phyloP scores from a whole-genome alignment of 768 basidiomycete genomes.

The Lanmaoa rubissima region DNA sequence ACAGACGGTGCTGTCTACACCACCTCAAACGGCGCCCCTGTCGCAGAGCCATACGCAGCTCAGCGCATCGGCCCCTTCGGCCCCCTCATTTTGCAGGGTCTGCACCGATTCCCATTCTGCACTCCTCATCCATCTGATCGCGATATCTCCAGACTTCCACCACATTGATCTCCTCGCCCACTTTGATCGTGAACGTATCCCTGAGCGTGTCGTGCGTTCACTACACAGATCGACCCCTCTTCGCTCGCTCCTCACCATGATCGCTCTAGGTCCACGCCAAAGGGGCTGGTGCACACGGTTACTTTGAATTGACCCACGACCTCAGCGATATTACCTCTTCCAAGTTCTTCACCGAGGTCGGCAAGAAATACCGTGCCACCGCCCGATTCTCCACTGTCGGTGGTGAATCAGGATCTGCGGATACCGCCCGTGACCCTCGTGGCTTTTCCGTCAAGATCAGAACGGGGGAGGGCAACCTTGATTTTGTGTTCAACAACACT shows the following conservation, averaged over 20 bases:
- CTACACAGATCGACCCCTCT: neutral
- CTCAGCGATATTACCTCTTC: slow-evolving; percentile 81
- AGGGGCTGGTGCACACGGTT: slow-evolving; percentile 90
- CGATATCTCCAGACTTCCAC: slow-evolving; percentile 65
- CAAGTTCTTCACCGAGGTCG: slow-evolving; percentile 58
- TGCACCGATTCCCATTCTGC: slow-evolving; percentile 13
- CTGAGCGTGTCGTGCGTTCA: slow-evolving; percentile 79
- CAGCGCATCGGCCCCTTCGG: slow-evolving; percentile 74
- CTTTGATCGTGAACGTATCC: slow-evolving; percentile 94
- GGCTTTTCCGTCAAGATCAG: slow-evolving; percentile 90
- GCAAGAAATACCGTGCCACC: slow-evolving; percentile 70
- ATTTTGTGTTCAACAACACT: slow-evolving; percentile 92
- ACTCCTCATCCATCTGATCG: slow-evolving; percentile 14
- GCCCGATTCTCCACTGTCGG: slow-evolving; percentile 93
- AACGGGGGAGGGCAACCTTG: slow-evolving; percentile 89
- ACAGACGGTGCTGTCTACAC: slow-evolving; percentile 72
- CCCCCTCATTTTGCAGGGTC: slow-evolving; percentile 87
- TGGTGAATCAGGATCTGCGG: slow-evolving; percentile 85
- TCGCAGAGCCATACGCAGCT: slow-evolving; percentile 71
- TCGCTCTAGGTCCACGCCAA: slow-evolving; percentile 78
- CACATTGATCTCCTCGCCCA: slow-evolving; percentile 88
- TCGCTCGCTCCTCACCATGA: slow-evolving; percentile 23
- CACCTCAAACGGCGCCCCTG: slow-evolving; percentile 81
- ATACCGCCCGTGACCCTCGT: slow-evolving; percentile 90
- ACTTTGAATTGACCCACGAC: slow-evolving; percentile 86